Conservation (phyloP, 1,284 basidiomycete genomes). For the Nidula niveotomentosa region DNA sequence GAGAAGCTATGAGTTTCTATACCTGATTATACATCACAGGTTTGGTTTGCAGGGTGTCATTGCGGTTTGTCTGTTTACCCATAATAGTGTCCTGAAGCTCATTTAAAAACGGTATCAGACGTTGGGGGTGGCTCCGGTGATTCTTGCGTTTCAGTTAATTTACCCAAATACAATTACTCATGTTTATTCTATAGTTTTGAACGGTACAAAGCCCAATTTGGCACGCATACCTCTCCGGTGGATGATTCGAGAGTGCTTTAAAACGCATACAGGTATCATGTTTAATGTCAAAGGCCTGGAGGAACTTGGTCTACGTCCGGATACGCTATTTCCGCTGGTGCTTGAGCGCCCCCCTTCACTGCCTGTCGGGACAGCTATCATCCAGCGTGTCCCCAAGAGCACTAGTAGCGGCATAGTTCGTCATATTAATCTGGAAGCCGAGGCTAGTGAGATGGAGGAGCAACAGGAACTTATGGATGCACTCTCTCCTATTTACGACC, state of each 20-base stretch:
- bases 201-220: conserved; percentile 10
- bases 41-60: neutral
- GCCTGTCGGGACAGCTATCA: neutral
- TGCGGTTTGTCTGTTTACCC: neutral
- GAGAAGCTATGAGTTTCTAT: neutral
- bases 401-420: neutral
- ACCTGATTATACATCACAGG: neutral
- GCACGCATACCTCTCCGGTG: conserved; percentile 20
- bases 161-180: neutral
- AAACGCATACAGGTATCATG: conserved; percentile 11
- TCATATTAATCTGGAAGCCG: neutral
- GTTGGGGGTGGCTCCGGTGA: no score
- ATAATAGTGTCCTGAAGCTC: no score
- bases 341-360: neutral
- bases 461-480: conserved; percentile 7
- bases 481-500: conserved; percentile 16
- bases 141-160: neutral
- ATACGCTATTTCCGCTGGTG: neutral
- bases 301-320: conserved; percentile 8
- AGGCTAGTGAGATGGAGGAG: neutral
- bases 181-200: neutral
- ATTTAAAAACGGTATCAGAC: no score
- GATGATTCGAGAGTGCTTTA: conserved; percentile 22
- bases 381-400: neutral
- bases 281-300: conserved; percentile 14